Conservation (phyloP, 2,329 filamentous ascomycete species). For the Colletotrichum shisoi region DNA sequence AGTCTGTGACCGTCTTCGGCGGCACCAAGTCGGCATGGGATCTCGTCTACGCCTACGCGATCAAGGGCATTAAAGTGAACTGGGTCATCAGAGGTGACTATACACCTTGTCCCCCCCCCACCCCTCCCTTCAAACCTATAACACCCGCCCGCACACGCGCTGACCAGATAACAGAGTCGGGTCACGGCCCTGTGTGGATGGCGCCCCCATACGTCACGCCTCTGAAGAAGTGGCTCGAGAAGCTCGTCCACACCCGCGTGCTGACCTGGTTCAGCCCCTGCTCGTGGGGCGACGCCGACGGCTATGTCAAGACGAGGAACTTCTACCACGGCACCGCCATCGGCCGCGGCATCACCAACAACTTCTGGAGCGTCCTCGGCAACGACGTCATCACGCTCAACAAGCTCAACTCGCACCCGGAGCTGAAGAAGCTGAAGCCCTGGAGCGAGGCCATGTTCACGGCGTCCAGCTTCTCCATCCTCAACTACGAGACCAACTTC, state of each 20-base stretch:
- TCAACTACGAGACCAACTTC: slow-evolving; percentile 67
- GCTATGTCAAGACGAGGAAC: slow-evolving; percentile 61
- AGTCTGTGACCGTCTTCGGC: slow-evolving; percentile 64
- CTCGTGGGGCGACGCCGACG: slow-evolving; percentile 72
- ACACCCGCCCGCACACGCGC: background rate
- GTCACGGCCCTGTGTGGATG: slow-evolving; percentile 68
- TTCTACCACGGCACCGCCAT: slow-evolving; percentile 67
- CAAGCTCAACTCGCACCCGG: slow-evolving; percentile 62
- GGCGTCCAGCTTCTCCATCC: slow-evolving; percentile 64
- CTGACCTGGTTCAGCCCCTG: slow-evolving; percentile 79
- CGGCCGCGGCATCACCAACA: slow-evolving; percentile 63
- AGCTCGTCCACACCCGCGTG: slow-evolving; percentile 70
- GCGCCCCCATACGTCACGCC: slow-evolving; percentile 70
- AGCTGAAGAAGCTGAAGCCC: slow-evolving; percentile 62
- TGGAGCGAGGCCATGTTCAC: slow-evolving; percentile 62
- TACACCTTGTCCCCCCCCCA: background rate
- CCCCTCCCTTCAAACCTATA: too few species aligned
- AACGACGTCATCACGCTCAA: slow-evolving; percentile 64
- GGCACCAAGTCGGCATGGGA: slow-evolving; percentile 72
- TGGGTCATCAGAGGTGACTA: slow-evolving; percentile 64
- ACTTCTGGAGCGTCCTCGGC: slow-evolving; percentile 66
- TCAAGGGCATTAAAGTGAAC: slow-evolving; percentile 62
- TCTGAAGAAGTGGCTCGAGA: slow-evolving; percentile 72
- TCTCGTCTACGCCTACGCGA: slow-evolving; percentile 68
- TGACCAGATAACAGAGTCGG: slow-evolving; percentile 47